Conservation (phyloP, 1,284 basidiomycete genomes). For the Lentinula novae-zelandiae region DNA sequence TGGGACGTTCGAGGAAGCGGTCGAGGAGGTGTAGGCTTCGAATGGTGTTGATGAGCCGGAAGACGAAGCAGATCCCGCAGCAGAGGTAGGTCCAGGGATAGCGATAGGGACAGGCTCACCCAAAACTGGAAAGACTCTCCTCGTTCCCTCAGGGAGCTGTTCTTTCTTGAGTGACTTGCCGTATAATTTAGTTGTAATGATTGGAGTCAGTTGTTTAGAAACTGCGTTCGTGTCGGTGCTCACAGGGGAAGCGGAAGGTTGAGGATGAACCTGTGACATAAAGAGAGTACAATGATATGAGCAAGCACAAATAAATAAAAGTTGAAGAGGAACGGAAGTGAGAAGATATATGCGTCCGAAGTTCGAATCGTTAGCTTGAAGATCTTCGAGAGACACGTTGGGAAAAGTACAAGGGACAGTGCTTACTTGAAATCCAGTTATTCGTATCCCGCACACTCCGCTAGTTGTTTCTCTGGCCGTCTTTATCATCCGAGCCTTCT, state of each 20-base stretch:
- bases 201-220: slow-evolving; percentile 32
- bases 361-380: too few species aligned
- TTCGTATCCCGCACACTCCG: slow-evolving; percentile 68
- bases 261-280: background rate
- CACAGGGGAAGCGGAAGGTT: slow-evolving; percentile 50
- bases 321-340: too few species aligned
- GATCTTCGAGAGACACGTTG: too few species aligned
- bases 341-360: too few species aligned
- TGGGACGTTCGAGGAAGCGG: background rate
- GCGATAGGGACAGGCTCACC: background rate
- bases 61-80: background rate
- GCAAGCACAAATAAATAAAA: too few species aligned
- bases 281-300: background rate
- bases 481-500: slow-evolving; percentile 75
- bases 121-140: slow-evolving; percentile 68
- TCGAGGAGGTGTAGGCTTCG: background rate
- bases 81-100: background rate
- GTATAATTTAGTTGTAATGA: slow-evolving; percentile 73
- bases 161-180: slow-evolving; percentile 72
- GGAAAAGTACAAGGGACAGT: background rate
- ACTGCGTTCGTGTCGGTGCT: background rate
- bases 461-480: slow-evolving; percentile 73
- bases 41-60: background rate
- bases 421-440: slow-evolving; percentile 88
- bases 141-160: slow-evolving; percentile 72